Conservation (phyloP, 495 filamentous ascomycete genomes). For the Acidomyces sp. region DNA sequence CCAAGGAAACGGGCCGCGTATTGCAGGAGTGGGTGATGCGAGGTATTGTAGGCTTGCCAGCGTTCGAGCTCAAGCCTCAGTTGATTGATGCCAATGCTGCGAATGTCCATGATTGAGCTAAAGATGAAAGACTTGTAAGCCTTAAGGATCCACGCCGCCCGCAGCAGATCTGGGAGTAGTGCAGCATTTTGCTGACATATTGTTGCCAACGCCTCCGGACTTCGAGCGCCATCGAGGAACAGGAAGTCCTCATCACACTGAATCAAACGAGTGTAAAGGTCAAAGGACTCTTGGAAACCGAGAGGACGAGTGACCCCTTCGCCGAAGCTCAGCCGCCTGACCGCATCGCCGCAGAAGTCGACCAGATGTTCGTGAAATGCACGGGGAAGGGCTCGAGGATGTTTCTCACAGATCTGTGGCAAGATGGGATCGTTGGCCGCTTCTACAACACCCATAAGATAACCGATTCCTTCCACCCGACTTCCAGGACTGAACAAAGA, state of each 20-base stretch:
- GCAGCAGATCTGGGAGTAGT: conserved; percentile 33
- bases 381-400: conserved; percentile 12
- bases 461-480: too few relatives aligned
- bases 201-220: neutral
- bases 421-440: conserved; percentile 5
- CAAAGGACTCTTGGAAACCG: neutral
- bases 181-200: conserved; percentile 2
- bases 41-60: conserved; percentile 32
- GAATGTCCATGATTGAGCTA: conserved; percentile 77
- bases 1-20: conserved; percentile 57
- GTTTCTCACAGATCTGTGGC: conserved; percentile 14
- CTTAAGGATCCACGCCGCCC: conserved; percentile 56
- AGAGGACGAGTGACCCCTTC: too few relatives aligned
- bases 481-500: too few relatives aligned
- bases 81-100: conserved; percentile 54
- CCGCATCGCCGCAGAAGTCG: neutral
- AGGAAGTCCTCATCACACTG: conserved; percentile 7
- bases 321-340: neutral
- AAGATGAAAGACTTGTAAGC: conserved; percentile 33
- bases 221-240: neutral
- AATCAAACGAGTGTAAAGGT: conserved; percentile 9
- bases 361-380: conserved; percentile 8
- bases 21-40: conserved; percentile 39
- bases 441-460: too few relatives aligned
- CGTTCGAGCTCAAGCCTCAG: conserved; percentile 54